phyloP scores from a whole-genome alignment of 1,284 basidiomycete species.

The Cryptococcus wingfieldii region DNA sequence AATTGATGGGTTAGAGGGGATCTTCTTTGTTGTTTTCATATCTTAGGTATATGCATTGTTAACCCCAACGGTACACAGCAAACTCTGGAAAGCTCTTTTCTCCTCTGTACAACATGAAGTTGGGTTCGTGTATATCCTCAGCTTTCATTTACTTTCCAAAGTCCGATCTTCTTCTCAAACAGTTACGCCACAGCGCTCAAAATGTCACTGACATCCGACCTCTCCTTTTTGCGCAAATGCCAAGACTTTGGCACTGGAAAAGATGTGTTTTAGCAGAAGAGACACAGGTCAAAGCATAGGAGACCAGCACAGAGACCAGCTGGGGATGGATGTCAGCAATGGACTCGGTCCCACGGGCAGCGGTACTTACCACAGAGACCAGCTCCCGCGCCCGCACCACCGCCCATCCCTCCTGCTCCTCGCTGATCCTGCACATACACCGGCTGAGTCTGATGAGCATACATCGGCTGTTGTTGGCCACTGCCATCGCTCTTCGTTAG shows the following conservation, averaged over 20 bases:
- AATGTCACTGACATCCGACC: too few species aligned
- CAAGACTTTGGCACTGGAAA: too few species aligned
- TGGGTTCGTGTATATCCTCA: too few species aligned
- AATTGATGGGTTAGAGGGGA: slow-evolving; percentile 70
- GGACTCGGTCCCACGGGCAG: too few species aligned
- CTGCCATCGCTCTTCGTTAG: not conserved
- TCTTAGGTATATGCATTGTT: not conserved
- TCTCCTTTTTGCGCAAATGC: too few species aligned
- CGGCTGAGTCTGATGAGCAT: slow-evolving; percentile 10
- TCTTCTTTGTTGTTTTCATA: not conserved
- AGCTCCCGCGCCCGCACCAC: slow-evolving; percentile 9
- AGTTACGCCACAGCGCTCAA: too few species aligned
- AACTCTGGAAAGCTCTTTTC: too few species aligned
- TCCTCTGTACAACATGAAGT: too few species aligned
- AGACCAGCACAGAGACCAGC: slow-evolving; percentile 20
- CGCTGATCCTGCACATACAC: slow-evolving; percentile 11
- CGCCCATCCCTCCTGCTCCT: not conserved
- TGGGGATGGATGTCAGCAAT: not conserved
- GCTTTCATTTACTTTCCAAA: too few species aligned
- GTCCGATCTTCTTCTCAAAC: too few species aligned
- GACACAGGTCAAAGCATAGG: slow-evolving; percentile 22
- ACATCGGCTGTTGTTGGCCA: slow-evolving; percentile 14
- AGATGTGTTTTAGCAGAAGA: slow-evolving; percentile 3
- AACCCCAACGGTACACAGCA: not conserved
- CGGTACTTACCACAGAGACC: slow-evolving; percentile 13